Base-by-base conservation (phyloP, 768 basidiomycete genomes). In the Neoboletus magnificus region DNA sequence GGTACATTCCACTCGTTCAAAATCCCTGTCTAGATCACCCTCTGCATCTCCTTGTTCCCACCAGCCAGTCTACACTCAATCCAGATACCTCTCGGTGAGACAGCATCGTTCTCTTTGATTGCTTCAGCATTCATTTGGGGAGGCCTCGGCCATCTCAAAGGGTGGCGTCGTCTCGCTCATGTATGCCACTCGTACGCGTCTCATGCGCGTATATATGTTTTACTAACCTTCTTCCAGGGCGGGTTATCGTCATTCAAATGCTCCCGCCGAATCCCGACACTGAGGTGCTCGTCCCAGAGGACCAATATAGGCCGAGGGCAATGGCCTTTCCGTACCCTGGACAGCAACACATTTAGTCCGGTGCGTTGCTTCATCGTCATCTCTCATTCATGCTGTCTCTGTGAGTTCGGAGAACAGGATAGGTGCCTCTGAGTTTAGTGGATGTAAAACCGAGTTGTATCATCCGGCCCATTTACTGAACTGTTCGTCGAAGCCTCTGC, bases 281-380 rank as follows among this genome's bases (percentile, higher is more conserved):
- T 5, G 75, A 82, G 54, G 80, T 85, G 9, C 65, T 55, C 27
- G 70, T 91, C 35, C 87, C 88, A 4, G 55, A 72, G 61, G 86
- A 86, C 1, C 83, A 89, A 75, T 83, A 39, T 91, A 89, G 89
- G 78, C 90, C 48, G 88, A 91, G 79, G 88, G 68, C 32, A 66
- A 60, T 32, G 63, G 27, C 41, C 62, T 5, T 71, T 55, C 27
- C 77, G 81, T 53, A 86, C 82, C 10, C 77, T 84, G 50, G 89
- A 89, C 62, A 89, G 87, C 72, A 89, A 89, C 66, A 68, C 73
- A 1, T 87, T 86, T 67, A 88, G 89, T 8, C 84, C 88, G 10
- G 87, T 88, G 65, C 56, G 78, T 70, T 15, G 42, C 37, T 2
- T 43, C 13, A 15, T 49, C 55, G 0, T 23, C 12, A 12, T 58